Conservation (phyloP, 2,329 filamentous ascomycete species). For the Trichophaea hybrida region DNA sequence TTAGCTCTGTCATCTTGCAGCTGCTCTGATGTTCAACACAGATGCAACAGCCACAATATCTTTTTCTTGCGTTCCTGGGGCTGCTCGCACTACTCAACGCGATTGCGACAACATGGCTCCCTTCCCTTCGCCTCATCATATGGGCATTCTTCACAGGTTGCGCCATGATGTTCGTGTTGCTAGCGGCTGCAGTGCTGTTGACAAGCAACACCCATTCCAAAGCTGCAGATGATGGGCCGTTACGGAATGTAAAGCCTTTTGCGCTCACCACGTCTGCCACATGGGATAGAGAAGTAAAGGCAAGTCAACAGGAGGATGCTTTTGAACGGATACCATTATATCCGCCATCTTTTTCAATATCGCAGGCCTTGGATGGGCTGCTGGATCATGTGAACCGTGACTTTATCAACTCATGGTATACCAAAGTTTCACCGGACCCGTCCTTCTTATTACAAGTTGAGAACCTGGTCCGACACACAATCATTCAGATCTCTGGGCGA, state of each 20-base stretch:
- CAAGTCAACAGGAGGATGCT: slow-evolving; percentile 20
- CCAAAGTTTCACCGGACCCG: slow-evolving; percentile 64
- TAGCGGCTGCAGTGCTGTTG: slow-evolving; percentile 46
- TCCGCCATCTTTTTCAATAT: slow-evolving; percentile 60
- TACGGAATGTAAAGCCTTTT: slow-evolving; percentile 24
- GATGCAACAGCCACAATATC: background rate
- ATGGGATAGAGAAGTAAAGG: slow-evolving; percentile 20
- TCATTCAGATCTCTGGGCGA: slow-evolving; percentile 56
- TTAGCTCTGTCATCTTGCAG: background rate
- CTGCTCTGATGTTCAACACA: background rate
- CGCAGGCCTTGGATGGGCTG: slow-evolving; percentile 63
- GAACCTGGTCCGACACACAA: slow-evolving; percentile 55
- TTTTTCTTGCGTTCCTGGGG: slow-evolving; percentile 1
- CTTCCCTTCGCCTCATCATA: slow-evolving; percentile 66
- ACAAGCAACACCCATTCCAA: background rate
- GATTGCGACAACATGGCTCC: slow-evolving; percentile 47
- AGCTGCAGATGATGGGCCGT: slow-evolving; percentile 4
- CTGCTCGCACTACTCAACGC: slow-evolving; percentile 18
- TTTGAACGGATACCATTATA: slow-evolving; percentile 44
- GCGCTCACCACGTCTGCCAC: slow-evolving; percentile 19
- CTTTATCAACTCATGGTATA: slow-evolving; percentile 82
- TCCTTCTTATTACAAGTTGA: slow-evolving; percentile 80
- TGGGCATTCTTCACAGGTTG: slow-evolving; percentile 67
- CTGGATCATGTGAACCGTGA: slow-evolving; percentile 65
- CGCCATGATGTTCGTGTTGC: slow-evolving; percentile 39